A percentile compares a stretch with the other conserved stretches of the same genome.
phyloP scores from a whole-genome alignment of 2,329 filamentous ascomycete genomes.

The Stemphylium beticola region DNA sequence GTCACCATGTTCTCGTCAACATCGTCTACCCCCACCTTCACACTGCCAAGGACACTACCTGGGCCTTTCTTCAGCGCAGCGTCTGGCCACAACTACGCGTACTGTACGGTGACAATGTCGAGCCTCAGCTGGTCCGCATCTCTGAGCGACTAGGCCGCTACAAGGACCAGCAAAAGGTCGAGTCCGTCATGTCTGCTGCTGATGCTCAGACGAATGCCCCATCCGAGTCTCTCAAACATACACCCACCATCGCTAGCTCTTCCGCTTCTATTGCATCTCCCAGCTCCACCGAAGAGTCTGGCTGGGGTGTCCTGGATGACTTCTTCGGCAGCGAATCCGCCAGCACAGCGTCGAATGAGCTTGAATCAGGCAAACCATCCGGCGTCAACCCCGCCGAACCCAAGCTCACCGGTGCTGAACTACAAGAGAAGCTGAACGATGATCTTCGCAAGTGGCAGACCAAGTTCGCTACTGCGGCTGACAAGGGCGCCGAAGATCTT shows the following conservation, averaged over 20 bases:
- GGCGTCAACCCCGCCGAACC: conserved; percentile 26
- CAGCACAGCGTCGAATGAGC: conserved; percentile 25
- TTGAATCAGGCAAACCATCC: conserved; percentile 21
- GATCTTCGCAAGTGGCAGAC: conserved; percentile 87
- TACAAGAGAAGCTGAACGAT: conserved; percentile 69
- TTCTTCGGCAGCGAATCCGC: conserved; percentile 37
- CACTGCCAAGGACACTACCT: conserved; percentile 72
- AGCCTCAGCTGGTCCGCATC: conserved; percentile 92
- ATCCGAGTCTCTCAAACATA: conserved; percentile 23
- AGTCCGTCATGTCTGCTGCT: conserved; percentile 63
- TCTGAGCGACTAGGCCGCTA: conserved; percentile 85
- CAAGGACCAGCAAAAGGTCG: conserved; percentile 67
- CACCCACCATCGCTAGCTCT: conserved; percentile 30
- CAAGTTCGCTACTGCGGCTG: conserved; percentile 84
- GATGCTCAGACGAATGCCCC: conserved; percentile 45
- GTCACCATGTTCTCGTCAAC: conserved; percentile 69
- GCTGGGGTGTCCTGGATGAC: conserved; percentile 41
- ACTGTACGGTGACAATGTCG: conserved; percentile 88
- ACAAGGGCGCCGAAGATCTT: conserved; percentile 78
- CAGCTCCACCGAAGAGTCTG: conserved; percentile 31
- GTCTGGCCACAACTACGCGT: conserved; percentile 82
- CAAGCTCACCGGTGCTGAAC: conserved; percentile 46
- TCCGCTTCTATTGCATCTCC: conserved; percentile 26
- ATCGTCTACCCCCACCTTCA: conserved; percentile 75
- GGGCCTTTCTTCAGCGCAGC: conserved; percentile 73